These are phyloP conservation scores for Pichia manshurica DNA, from an alignment of 805 yeast genomes.

Conservation along the genomic window DNA sequence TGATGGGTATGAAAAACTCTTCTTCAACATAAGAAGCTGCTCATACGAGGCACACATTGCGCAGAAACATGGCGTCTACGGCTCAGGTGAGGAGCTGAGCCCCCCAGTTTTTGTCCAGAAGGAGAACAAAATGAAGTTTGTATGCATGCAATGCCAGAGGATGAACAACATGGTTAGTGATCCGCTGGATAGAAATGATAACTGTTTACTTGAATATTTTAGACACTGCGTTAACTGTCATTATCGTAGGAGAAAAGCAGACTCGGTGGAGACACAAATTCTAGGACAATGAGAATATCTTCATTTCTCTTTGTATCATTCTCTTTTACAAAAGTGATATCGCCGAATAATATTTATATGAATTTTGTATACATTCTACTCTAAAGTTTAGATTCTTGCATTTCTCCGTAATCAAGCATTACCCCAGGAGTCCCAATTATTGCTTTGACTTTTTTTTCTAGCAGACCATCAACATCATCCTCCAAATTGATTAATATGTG, in stretches of 20 bases:
- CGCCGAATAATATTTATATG: no score
- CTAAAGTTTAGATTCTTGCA: conserved; percentile 9
- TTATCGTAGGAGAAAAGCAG: no score
- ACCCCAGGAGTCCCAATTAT: conserved; percentile 13
- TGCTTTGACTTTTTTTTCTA: neutral
- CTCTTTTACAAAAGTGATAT: no score
- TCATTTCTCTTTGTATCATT: no score
- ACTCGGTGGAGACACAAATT: no score
- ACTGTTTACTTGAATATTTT: neutral
- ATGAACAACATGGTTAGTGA: neutral
- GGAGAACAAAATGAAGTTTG: neutral
- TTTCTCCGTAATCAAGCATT: conserved; percentile 7
- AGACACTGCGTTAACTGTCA: neutral
- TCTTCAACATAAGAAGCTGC: conserved; percentile 23
- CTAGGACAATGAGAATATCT: no score
- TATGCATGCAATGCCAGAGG: neutral
- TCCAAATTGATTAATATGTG: conserved; percentile 52
- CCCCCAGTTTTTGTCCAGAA: conserved; percentile 17
- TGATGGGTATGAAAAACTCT: conserved; percentile 13
- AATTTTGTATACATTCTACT: no score
- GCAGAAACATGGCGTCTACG: conserved; percentile 30
- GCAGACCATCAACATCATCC: neutral
- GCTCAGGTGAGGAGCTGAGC: conserved; percentile 27
- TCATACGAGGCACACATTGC: conserved; percentile 31
- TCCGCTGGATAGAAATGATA: neutral